phyloP scores from a whole-genome alignment of 495 filamentous ascomycete species.

The Penicillium dipodomyicola region DNA sequence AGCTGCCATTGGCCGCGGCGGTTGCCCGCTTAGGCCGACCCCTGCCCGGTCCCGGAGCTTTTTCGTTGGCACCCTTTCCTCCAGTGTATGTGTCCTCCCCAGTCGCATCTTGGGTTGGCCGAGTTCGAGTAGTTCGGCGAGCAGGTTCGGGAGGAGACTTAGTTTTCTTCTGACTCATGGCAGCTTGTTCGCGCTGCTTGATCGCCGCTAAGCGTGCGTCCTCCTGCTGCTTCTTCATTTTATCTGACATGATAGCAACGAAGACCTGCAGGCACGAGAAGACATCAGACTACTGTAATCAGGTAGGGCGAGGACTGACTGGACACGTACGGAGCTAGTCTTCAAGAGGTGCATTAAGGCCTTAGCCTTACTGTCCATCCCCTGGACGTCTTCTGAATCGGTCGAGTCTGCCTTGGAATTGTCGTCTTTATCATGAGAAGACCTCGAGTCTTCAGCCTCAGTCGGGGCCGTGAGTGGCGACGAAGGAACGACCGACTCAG shows the following conservation, averaged over 20 bases:
- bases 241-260: slow-evolving; percentile 57
- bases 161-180: slow-evolving; percentile 17
- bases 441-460: slow-evolving; percentile 23
- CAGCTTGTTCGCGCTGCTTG: slow-evolving; percentile 37
- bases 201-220: slow-evolving; percentile 49
- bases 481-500: slow-evolving; percentile 45
- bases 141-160: slow-evolving; percentile 18
- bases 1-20: slow-evolving; percentile 30
- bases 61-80: slow-evolving; percentile 7
- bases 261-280: slow-evolving; percentile 33
- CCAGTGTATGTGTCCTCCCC: slow-evolving; percentile 24
- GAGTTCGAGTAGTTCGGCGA: slow-evolving; percentile 33
- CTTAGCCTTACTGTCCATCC: slow-evolving; percentile 42
- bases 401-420: slow-evolving; percentile 14
- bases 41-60: slow-evolving; percentile 19
- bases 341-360: slow-evolving; percentile 45
- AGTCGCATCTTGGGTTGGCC: slow-evolving; percentile 33
- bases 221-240: slow-evolving; percentile 62
- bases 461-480: slow-evolving; percentile 35
- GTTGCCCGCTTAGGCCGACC: slow-evolving; percentile 34
- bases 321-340: slow-evolving; percentile 49
- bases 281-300: not conserved
- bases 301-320: slow-evolving; percentile 11
- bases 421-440: not conserved
- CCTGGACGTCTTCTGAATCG: slow-evolving; percentile 33